Evolutionary conservation across 1,284 basidiomycete genomes (phyloP).

Genomic region (Cutaneotrichosporon cutaneum): DNA sequence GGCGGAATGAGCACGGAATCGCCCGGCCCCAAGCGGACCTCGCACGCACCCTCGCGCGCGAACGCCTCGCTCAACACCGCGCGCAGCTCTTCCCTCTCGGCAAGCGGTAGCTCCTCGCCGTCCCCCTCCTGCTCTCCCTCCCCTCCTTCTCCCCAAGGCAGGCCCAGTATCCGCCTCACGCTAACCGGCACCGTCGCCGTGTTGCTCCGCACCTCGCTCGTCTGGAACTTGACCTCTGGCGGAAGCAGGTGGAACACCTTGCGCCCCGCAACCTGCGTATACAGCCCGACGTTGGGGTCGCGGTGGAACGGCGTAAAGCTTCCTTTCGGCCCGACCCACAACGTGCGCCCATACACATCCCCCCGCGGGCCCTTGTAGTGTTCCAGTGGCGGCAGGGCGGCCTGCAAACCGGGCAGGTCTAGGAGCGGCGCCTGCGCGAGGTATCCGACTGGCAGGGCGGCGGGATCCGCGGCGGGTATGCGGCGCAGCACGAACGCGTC

Average conservation of each 20-base stretch:
- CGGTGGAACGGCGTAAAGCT: constrained; percentile 48
- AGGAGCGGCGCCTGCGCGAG: constrained; percentile 47
- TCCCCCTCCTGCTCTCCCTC: neutral
- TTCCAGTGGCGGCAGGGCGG: constrained; percentile 30
- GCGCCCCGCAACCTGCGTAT: constrained; percentile 40
- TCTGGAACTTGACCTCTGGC: constrained; percentile 26
- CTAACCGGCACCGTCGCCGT: constrained; percentile 14
- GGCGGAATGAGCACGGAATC: constrained; percentile 46
- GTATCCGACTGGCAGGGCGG: constrained; percentile 40
- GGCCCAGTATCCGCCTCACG: constrained; percentile 5
- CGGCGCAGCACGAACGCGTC: constrained; percentile 45
- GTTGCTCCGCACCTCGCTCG: constrained; percentile 5
- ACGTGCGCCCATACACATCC: constrained; percentile 39
- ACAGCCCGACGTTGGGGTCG: constrained; percentile 49
- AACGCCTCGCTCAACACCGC: constrained; percentile 27
- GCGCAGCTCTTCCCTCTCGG: constrained; percentile 9
- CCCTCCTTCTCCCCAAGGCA: too few species aligned
- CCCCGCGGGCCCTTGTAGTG: constrained; percentile 36
- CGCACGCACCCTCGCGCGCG: constrained; percentile 32
- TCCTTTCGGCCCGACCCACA: constrained; percentile 45
- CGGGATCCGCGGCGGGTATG: constrained; percentile 35
- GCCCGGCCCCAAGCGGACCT: constrained; percentile 33
- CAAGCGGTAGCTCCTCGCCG: neutral
- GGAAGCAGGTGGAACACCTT: constrained; percentile 46
- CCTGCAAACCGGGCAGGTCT: constrained; percentile 25